Evolutionary conservation across 139 green algal species (phyloP).

Genomic region (Haematococcus lacustris): DNA sequence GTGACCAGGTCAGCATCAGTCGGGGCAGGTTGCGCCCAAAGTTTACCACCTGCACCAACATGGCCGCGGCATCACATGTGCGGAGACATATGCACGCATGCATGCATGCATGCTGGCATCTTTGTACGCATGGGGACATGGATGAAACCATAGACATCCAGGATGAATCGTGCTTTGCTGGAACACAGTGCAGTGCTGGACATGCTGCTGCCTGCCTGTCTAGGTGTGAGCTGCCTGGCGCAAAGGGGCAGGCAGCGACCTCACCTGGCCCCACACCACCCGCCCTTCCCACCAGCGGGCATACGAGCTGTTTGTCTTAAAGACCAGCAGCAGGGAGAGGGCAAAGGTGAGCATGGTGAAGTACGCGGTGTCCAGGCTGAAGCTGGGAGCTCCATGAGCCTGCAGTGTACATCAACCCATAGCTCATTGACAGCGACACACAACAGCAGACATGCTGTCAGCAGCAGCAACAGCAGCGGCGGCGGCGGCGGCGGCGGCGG

Average conservation of each 20-base stretch:
- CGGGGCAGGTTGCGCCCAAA: constrained; percentile 31
- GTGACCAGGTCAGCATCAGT: constrained; percentile 6
- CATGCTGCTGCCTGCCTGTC: no score
- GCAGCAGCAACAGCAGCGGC: no score
- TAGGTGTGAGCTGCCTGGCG: no score
- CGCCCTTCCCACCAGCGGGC: constrained; percentile 48
- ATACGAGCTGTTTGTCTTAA: constrained; percentile 48
- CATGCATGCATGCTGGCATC: no score
- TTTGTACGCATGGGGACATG: no score
- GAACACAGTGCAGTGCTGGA: no score
- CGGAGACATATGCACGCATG: no score
- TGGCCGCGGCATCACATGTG: no score
- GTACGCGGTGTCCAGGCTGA: neutral
- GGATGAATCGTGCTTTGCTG: neutral
- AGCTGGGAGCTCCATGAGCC: constrained; percentile 3
- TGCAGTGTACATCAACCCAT: neutral
- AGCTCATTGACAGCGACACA: neutral
- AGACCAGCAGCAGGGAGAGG: constrained; percentile 49
- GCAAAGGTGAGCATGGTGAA: constrained; percentile 46
- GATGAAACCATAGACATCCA: no score
- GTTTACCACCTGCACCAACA: constrained; percentile 27
- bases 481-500: no score
- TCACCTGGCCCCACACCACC: constrained; percentile 35
- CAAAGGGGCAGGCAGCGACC: neutral
- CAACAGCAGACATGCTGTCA: neutral